These are phyloP conservation scores for Tricholoma furcatifolium DNA, from an alignment of 768 basidiomycete genomes.

Conservation along the genomic window DNA sequence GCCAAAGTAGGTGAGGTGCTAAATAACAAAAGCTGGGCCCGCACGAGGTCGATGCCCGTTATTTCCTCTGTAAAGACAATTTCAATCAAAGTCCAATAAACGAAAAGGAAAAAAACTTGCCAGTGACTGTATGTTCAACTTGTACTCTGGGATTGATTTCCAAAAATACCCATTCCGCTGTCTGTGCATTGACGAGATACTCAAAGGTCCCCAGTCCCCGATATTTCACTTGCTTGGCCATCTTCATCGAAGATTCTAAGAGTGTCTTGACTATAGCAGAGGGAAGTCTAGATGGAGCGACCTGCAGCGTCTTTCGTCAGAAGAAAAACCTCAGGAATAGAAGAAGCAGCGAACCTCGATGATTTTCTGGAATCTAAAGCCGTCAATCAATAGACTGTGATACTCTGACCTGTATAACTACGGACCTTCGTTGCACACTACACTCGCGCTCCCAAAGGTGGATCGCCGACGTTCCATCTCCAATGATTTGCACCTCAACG, in stretches of 20 bases:
- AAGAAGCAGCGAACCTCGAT: conserved; percentile 56
- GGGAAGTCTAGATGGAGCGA: conserved; percentile 77
- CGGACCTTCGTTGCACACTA: conserved; percentile 81
- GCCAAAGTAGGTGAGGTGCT: conserved; percentile 64
- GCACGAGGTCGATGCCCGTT: conserved; percentile 85
- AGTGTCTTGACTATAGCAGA: conserved; percentile 69
- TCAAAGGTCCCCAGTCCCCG: conserved; percentile 88
- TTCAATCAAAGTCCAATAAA: background rate
- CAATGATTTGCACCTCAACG: conserved; percentile 85
- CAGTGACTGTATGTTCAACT: conserved; percentile 91
- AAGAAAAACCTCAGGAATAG: background rate
- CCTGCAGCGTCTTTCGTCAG: conserved; percentile 14
- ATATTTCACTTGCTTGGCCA: conserved; percentile 75
- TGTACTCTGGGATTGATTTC: conserved; percentile 60
- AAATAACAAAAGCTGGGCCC: conserved; percentile 86
- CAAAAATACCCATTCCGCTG: conserved; percentile 77
- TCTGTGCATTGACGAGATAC: conserved; percentile 75
- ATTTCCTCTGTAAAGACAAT: conserved; percentile 65
- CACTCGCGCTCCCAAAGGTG: conserved; percentile 93
- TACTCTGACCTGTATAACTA: background rate
- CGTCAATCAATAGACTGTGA: background rate
- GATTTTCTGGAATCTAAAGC: conserved; percentile 67
- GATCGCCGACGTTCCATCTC: conserved; percentile 71
- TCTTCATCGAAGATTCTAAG: conserved; percentile 71
- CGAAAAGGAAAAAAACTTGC: conserved; percentile 32